A percentile compares a stretch with the other conserved stretches of the same genome.
These are phyloP conservation scores for Monosporozyma aquatica DNA, from an alignment of 805 yeast species.

Conservation along the genomic window DNA sequence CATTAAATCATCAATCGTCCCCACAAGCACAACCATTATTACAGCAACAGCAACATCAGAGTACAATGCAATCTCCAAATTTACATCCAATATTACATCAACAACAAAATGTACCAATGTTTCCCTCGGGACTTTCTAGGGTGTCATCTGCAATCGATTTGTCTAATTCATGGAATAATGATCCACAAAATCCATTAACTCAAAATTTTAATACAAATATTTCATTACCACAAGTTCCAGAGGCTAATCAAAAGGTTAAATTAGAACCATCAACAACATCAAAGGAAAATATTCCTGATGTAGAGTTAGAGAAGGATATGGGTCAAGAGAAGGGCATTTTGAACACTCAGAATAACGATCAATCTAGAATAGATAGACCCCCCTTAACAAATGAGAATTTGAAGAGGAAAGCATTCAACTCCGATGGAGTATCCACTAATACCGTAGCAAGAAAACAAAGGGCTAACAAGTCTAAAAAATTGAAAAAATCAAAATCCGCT, in stretches of 20 bases:
- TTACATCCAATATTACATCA: background rate
- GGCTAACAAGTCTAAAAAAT: background rate
- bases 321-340: too few relatives aligned
- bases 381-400: background rate
- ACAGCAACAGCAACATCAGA: too few relatives aligned
- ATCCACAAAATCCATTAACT: too few relatives aligned
- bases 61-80: background rate
- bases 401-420: background rate
- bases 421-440: background rate
- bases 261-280: too few relatives aligned
- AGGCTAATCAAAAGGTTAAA: too few relatives aligned
- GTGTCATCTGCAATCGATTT: conserved; percentile 6
- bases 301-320: too few relatives aligned
- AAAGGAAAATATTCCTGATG: too few relatives aligned
- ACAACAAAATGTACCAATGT: background rate
- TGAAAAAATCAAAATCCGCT: background rate
- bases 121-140: conserved; percentile 10
- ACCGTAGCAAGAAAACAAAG: too few relatives aligned
- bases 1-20: background rate
- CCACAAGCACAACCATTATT: background rate
- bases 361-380: too few relatives aligned
- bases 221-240: background rate
- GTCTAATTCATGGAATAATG: background rate
- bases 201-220: too few relatives aligned
- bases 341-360: too few relatives aligned